These are phyloP conservation scores for Oryza officinalis DNA, from an alignment of 176 grass and related monocot genomes.

Conservation along the genomic window DNA sequence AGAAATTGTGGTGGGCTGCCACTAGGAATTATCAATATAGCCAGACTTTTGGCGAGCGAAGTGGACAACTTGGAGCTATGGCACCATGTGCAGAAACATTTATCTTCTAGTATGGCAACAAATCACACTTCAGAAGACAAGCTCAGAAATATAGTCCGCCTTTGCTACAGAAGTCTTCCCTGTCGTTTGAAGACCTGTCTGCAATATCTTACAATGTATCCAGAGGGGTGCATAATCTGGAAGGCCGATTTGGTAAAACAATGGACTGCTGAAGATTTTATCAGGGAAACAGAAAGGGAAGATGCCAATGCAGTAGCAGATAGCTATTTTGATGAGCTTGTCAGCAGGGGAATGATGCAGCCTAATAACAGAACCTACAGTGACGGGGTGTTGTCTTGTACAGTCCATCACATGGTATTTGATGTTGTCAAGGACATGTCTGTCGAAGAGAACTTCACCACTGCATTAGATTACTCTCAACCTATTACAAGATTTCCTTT, in stretches of 20 bases:
- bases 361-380: not conserved
- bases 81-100: not conserved
- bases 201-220: not conserved
- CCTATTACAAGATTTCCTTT: not conserved
- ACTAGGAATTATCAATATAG: not conserved
- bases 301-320: not conserved
- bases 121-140: not conserved
- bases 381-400: not conserved
- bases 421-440: not conserved
- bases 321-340: conserved; percentile 16
- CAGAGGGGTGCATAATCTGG: not conserved
- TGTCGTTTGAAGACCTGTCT: conserved; percentile 12
- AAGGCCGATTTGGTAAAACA: not conserved
- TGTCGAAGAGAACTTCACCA: not conserved
- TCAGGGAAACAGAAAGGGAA: not conserved
- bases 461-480: conserved; percentile 10
- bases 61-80: not conserved
- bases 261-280: conserved; percentile 21
- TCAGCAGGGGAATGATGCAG: conserved; percentile 2
- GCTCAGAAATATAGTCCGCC: not conserved
- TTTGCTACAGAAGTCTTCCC: conserved; percentile 8
- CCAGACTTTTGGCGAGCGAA: not conserved
- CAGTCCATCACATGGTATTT: not conserved
- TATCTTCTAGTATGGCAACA: not conserved
- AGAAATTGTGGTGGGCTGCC: conserved; percentile 3